Evolutionary conservation across 2,329 filamentous ascomycete genomes (phyloP).

Genomic region (Xylariaceae sp.): DNA sequence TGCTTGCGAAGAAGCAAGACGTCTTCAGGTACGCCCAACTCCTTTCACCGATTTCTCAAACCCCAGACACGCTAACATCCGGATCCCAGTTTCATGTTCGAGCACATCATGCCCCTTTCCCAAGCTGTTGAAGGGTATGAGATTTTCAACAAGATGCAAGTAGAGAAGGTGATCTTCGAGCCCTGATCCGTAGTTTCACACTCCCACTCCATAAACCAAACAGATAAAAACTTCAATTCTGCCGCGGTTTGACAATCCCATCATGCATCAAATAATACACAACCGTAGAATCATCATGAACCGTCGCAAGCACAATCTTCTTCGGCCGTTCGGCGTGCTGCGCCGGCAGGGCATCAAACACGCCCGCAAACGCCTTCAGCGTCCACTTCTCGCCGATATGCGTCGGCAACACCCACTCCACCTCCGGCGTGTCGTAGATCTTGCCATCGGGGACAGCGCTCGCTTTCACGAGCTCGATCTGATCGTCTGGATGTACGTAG

Average conservation of each 20-base stretch:
- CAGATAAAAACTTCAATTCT: constrained; percentile 53
- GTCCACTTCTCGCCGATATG: constrained; percentile 70
- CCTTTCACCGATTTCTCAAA: neutral
- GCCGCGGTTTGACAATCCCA: constrained; percentile 79
- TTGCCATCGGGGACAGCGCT: constrained; percentile 45
- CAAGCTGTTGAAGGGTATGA: constrained; percentile 64
- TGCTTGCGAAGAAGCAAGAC: constrained; percentile 62
- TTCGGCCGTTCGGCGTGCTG: constrained; percentile 48
- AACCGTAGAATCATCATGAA: constrained; percentile 76
- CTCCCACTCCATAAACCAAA: no score
- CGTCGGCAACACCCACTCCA: constrained; percentile 73
- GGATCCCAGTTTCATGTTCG: constrained; percentile 60
- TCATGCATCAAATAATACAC: constrained; percentile 83
- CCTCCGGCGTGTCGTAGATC: constrained; percentile 48
- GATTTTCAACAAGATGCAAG: constrained; percentile 66
- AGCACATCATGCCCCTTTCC: constrained; percentile 65
- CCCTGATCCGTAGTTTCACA: neutral
- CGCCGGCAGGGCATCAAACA: constrained; percentile 60
- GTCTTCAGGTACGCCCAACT: constrained; percentile 54
- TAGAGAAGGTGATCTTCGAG: neutral
- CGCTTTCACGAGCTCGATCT: constrained; percentile 63
- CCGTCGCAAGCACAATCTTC: constrained; percentile 64
- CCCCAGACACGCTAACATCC: constrained; percentile 12
- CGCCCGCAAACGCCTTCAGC: constrained; percentile 56
- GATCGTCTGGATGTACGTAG: constrained; percentile 78